Base-by-base conservation (phyloP, 2,329 filamentous ascomycete species). In the Ciborinia camelliae region DNA sequence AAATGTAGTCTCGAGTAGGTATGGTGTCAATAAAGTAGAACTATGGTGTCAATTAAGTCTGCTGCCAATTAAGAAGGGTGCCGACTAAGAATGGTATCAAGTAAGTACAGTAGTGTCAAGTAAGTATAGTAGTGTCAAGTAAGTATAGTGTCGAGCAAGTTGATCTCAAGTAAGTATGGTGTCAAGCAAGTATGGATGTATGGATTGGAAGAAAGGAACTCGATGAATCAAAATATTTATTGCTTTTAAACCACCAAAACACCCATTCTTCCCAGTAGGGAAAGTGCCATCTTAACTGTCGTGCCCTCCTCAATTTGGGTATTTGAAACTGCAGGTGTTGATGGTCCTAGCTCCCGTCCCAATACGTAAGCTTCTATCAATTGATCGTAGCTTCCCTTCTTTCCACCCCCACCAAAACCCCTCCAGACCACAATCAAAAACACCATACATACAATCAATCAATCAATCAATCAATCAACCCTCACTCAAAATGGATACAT, bases 401-500 rank as follows among this genome's bases (percentile, higher is more conserved):
- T 45, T 23, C 41, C 28, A 35, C 55, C 48, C 58, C 58, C 28
- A 37, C 48, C 23, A 55, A 47, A 37, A 52, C 61, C 61, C 51
- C 54, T 63, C 48, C 50, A 63, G 50, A 68, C 41, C 43, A 59
- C 45, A 63, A 57, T 28, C n/a, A 35, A 41, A 32, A 52, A 48
- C 51, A 59, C 32, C 45, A 35, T 30, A 58, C 23, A 53, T 28
- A 55, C 60, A 39, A 55, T 23, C n/a, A 37, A 39, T 23, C 55
- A 65, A 39, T 5, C 23, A 35, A 37, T 45, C 30, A n/a, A 28
- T 1, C 28, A 53, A 50, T 14, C 51, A 39, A 64, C 14, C 20
- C 15, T 4, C 23, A 35, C 9, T 20, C 23, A 65, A 53, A 63
- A 74, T 74, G 72, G 63, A 58, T 32, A 58, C 72, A 66, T 70